These are phyloP conservation scores for Starmerella lactis-condensi DNA, from an alignment of 805 yeast species.

Conservation along the genomic window DNA sequence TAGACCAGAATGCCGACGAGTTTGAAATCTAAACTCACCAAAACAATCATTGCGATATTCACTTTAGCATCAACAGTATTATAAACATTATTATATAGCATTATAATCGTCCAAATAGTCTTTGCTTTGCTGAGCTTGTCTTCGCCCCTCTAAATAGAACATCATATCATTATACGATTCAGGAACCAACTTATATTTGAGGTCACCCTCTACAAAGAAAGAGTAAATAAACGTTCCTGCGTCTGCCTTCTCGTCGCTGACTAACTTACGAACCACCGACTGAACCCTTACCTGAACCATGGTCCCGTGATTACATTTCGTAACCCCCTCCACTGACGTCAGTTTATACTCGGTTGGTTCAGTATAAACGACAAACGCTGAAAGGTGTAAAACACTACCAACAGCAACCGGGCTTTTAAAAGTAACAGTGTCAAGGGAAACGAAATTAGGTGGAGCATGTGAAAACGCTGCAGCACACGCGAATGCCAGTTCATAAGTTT, in stretches of 20 bases:
- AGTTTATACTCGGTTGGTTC: conserved; percentile 32
- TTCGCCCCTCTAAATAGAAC: conserved; percentile 73
- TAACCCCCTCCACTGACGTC: conserved; percentile 25
- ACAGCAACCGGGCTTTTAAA: conserved; percentile 92
- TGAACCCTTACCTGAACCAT: conserved; percentile 78
- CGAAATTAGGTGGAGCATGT: conserved; percentile 69
- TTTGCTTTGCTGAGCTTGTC: conserved; percentile 75
- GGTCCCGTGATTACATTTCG: conserved; percentile 35
- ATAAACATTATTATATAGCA: background rate
- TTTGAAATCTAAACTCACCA: too few species aligned
- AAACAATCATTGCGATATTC: too few species aligned
- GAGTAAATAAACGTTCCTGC: conserved; percentile 82
- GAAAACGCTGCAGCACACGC: conserved; percentile 83
- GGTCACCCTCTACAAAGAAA: conserved; percentile 40
- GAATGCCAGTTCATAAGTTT: conserved; percentile 83
- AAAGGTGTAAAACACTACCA: conserved; percentile 70
- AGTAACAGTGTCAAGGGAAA: conserved; percentile 75
- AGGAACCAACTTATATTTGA: conserved; percentile 54
- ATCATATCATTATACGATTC: conserved; percentile 83
- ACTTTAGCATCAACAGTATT: too few species aligned
- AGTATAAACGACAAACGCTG: conserved; percentile 70
- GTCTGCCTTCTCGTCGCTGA: conserved; percentile 40
- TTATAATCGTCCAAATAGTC: conserved; percentile 12
- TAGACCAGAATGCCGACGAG: too few species aligned
- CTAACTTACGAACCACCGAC: conserved; percentile 54